phyloP scores from a whole-genome alignment of 345 rosid species.

The Rhodamnia argentea region DNA sequence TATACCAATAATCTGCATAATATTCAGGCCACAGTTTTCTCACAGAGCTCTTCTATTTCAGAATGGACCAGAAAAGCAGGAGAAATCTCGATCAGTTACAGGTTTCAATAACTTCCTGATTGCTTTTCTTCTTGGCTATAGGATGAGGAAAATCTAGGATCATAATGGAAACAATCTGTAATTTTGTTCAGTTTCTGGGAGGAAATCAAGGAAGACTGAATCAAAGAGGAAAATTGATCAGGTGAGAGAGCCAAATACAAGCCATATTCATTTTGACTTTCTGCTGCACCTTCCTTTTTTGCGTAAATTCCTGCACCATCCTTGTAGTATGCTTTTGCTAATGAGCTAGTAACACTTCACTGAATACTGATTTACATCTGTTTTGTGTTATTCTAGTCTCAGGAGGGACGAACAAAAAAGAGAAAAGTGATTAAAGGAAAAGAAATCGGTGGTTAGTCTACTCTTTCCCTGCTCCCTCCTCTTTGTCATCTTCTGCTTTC shows the following conservation, averaged over 20 bases:
- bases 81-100: conserved; percentile 23
- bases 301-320: not conserved
- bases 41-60: conserved; percentile 12
- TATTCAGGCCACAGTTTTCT: conserved; percentile 1
- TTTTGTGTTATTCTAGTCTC: conserved; percentile 4
- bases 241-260: conserved; percentile 6
- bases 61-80: conserved; percentile 13
- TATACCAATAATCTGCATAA: not conserved
- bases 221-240: conserved; percentile 18
- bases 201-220: conserved; percentile 14
- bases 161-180: conserved; percentile 2
- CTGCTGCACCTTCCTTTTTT: not conserved
- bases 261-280: not conserved
- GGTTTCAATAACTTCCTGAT: conserved; percentile 15
- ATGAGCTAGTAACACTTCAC: not conserved
- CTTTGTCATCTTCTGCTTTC: not conserved
- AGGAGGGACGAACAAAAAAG: conserved; percentile 31
- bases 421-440: conserved; percentile 15
- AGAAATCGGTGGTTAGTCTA: conserved; percentile 6
- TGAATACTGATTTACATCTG: not conserved
- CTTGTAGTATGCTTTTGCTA: not conserved
- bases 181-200: conserved; percentile 21
- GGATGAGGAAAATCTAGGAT: not conserved
- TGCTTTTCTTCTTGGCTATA: conserved; percentile 5
- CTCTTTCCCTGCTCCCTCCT: not conserved